Conservation (phyloP, 441 rosid genomes). For the Adansonia madagascariensis region DNA sequence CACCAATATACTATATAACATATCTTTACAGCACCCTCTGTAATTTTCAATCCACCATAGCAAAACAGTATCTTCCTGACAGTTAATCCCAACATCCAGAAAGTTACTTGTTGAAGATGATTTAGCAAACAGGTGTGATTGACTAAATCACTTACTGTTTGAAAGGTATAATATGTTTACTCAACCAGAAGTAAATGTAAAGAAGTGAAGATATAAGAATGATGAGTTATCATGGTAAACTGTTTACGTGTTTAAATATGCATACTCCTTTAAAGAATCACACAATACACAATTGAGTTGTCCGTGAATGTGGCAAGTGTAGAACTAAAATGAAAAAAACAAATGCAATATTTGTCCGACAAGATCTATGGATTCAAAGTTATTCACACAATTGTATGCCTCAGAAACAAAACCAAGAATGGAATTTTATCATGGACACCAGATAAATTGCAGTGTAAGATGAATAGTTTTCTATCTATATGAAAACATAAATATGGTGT, state of each 20-base stretch:
- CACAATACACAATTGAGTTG: not conserved
- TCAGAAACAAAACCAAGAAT: constrained; percentile 6
- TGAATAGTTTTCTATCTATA: not conserved
- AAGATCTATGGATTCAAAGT: not conserved
- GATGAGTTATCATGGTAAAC: not conserved
- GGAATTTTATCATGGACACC: not conserved
- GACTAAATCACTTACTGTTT: not conserved
- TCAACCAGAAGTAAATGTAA: not conserved
- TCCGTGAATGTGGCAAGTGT: not conserved
- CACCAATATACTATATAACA: not conserved
- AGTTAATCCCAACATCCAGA: constrained; percentile 9
- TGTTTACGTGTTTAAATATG: not conserved
- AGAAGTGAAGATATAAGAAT: not conserved
- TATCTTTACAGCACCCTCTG: constrained; percentile 11
- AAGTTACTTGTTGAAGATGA: constrained; percentile 11
- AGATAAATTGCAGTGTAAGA: constrained; percentile 8
- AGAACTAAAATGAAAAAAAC: not conserved
- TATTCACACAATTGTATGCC: not conserved
- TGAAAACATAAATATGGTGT: not conserved
- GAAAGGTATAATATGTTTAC: not conserved
- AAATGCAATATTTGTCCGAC: not conserved
- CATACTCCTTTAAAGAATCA: constrained; percentile 8
- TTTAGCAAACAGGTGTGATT: not conserved
- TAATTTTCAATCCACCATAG: not conserved
- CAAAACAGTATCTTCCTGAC: not conserved